Evolutionary conservation across 2,329 filamentous ascomycete species (phyloP), one percentile per base, ranked within the genome.

Genomic region (Huntiella decipiens): DNA sequence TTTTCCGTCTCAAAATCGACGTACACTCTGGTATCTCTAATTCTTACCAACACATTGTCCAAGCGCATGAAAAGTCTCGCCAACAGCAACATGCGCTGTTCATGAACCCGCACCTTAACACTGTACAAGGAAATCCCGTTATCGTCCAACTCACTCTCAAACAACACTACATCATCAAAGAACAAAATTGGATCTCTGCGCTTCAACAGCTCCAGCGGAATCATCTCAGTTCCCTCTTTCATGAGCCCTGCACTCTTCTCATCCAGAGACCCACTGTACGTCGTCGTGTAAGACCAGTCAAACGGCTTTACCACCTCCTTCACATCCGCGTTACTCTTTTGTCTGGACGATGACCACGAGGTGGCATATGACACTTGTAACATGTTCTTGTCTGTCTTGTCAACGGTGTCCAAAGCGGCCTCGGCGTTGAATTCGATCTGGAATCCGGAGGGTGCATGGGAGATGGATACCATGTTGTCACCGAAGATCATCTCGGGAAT

Each of bases 401-500:
- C 88, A 42, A 98, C 91, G 50, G 71, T 69, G 61, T 95, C 85
- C 52, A 98, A 71, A 17, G 88, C 91, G 58, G 88, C 84, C 54
- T 77, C 82, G 16, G 91, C 82, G 58, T 80, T 80, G 67, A 96
- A 98, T 45, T 71, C 65, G 51, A 96, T 67, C 38, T 67, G 66
- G 85, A 86, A 98, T 38, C 77, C 74, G n/a, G 72, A 77, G 15
- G 72, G 69, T n/a, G 65, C 51, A 63, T 96, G 85, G 45, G 77
- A 68, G 50, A 98, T 70, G 5, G 74, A 65, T 36, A 93, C 78
- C 48, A 81, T 66, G 61, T 98, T 98, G 66, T 98, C 87, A 51
- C 91, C 91, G 58, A 98, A 98, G 53, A 98, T 98, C 91, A 98
- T 98, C 66, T 98, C 91, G 6, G 91, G 91, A 36, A 88, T 76